Percentiles rank a stretch among this genome's conserved stretches.
phyloP scores from a whole-genome alignment of 306 rosid genomes.

The Rosa lucieae region DNA sequence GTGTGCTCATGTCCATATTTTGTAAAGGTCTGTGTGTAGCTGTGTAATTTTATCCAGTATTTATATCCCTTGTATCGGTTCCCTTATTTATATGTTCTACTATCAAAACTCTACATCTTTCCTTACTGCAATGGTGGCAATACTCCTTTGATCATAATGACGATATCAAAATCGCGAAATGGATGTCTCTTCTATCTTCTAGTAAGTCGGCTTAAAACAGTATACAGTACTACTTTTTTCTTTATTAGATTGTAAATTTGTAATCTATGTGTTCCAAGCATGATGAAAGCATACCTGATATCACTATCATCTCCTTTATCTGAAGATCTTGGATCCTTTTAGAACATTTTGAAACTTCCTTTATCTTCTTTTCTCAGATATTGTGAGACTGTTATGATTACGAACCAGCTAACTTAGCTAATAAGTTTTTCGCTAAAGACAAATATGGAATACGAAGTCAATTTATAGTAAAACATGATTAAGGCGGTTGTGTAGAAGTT shows the following conservation, averaged over 20 bases:
- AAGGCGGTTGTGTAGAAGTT: not conserved
- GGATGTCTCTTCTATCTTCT: not conserved
- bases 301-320: slow-evolving; percentile 6
- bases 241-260: slow-evolving; percentile 3
- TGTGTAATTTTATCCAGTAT: slow-evolving; percentile 11
- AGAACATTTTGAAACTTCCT: slow-evolving; percentile 14
- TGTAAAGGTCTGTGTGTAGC: slow-evolving; percentile 16
- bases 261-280: not conserved
- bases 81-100: slow-evolving; percentile 19
- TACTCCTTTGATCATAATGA: not conserved
- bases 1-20: slow-evolving; percentile 23
- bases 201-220: slow-evolving; percentile 18
- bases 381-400: not conserved
- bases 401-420: not conserved
- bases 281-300: slow-evolving; percentile 15
- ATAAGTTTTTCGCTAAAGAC: not conserved
- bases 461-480: not conserved
- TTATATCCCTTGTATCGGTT: slow-evolving; percentile 16
- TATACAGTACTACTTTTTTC: not conserved
- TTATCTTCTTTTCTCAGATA: not conserved
- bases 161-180: not conserved
- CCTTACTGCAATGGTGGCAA: not conserved
- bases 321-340: slow-evolving; percentile 17
- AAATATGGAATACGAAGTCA: not conserved
- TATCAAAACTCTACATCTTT: not conserved